Evolutionary conservation across 257 asterid genomes (phyloP), one percentile per base, ranked within the genome.

Genomic region (Haberlea rhodopensis): DNA sequence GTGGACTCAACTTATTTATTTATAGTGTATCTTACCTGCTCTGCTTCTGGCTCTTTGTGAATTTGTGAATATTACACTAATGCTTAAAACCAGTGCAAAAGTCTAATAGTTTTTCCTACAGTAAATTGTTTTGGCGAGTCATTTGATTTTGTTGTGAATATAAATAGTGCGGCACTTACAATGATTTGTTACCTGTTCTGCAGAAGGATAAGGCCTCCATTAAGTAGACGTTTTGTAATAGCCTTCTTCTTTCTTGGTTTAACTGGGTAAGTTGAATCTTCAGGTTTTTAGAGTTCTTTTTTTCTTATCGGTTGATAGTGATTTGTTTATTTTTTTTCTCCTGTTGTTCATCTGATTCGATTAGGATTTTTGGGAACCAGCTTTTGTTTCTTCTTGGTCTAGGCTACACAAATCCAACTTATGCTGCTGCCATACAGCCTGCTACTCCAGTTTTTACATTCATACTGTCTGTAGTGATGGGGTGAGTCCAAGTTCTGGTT

Each of bases 371-470:
- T 3, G 95, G 97, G 43, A 94, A 90, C 78, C 99, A 94, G 63
- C 95, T 94, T 66, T 76, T 94, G 84, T 94, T 94, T 84, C 94
- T 94, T 60, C 51, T 87, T 67, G 99, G 99, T 57, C 97, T 94
- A 66, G 96, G 90, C 74, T 90, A 87, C 84, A 94, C 99, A 8
- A 94, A 81, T 82, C 99, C 99, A 27, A 69, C 90, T 34, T 94
- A 94, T 60, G n/a, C n/a, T n/a, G n/a, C n/a, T n/a, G n/a, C n/a
- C n/a, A n/a, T n/a, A n/a, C n/a, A n/a, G n/a, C n/a, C 99, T 45
- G 74, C 99, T 40, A 87, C 89, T 74, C 99, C 99, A 71, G 99
- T 92, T 69, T 89, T 92, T 45, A 92, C 99, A 31, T 89, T 92
- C 76, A 76, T 89, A 67, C 82, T 92, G 73, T 88, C 99, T 60